Conservation (phyloP, 1,139 yeast species). For the Zhuliangozyma blackwelliae region DNA sequence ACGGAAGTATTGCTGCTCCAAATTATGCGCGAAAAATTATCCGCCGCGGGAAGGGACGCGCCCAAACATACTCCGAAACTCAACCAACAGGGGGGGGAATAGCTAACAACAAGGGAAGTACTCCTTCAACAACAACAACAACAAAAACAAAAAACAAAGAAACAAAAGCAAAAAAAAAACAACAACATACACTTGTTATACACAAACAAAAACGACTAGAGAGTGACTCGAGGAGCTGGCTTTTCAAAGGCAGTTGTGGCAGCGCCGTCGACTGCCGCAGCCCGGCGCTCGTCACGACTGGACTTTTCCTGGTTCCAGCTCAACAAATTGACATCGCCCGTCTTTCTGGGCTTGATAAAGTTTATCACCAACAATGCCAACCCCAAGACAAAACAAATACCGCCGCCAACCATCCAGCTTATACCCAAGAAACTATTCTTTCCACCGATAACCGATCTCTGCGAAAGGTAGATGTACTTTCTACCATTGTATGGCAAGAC, state of each 20-base stretch:
- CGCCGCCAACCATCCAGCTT: conserved; percentile 91
- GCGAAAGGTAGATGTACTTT: conserved; percentile 74
- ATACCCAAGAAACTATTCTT: conserved; percentile 84
- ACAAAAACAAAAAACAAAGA: too few species aligned
- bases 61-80: too few species aligned
- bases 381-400: conserved; percentile 66
- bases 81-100: too few species aligned
- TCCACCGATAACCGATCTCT: conserved; percentile 88
- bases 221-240: too few species aligned
- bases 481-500: conserved; percentile 79
- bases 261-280: conserved; percentile 7
- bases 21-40: too few species aligned
- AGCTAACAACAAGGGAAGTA: too few species aligned
- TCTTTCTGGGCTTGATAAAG: conserved; percentile 61
- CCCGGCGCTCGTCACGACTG: conserved; percentile 17
- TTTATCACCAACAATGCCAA: conserved; percentile 57
- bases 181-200: too few species aligned
- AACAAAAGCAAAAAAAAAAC: too few species aligned
- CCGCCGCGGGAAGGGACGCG: too few species aligned
- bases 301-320: conserved; percentile 61
- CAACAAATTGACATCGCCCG: conserved; percentile 69
- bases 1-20: too few species aligned
- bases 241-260: conserved; percentile 1
- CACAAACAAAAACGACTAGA: too few species aligned
- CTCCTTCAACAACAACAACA: too few species aligned